Evolutionary conservation across 2,329 filamentous ascomycete genomes (phyloP), one percentile per base, ranked within the genome.

Genomic region (Emergomyces pasteurianus): DNA sequence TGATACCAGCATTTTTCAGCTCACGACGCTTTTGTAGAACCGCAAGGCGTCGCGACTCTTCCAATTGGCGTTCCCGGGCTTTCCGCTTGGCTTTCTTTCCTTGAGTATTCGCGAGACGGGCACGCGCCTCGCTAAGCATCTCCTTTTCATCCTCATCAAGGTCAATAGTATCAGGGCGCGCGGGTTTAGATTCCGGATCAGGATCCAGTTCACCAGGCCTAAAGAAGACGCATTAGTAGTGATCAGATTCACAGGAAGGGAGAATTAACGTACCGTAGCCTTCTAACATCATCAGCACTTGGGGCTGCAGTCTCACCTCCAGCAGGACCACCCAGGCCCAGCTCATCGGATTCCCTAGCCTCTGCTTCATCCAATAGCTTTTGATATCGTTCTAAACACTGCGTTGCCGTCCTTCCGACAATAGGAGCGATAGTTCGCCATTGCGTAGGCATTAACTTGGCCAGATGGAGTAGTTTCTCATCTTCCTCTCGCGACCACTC

Each of bases 401-500:
- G 94, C 65, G 94, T 97, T 55, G 94, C 94, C 52, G 94, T 97
- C 70, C 94, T 86, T 66, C 94, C 94, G 69, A 99, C 92, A 67
- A 97, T 92, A 60, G 94, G 92, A 61, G 94, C 92, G 71, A 99
- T 97, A 55, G 94, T 97, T 70, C 94, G 88, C 94, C 94, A 99
- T 83, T 99, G 94, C 34, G 92, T 97, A 61, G 94, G 94, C 87
- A 99, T 96, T 77, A 99, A 81, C 82, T 97, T 99, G 64, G 94
- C 94, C 70, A 99, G 82, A 71, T 97, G 94, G 69, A 99, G 78
- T 63, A 99, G 82, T 78, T 95, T 96, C 80, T 99, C 94, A 74
- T 99, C 94, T 74, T 99, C 94, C 76, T 99, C 94, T 71, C 94
- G 89, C 73, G 90, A 96, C 92, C 94, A 99, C 78, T 99, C 94